These are phyloP conservation scores for Nicotiana obtusifolia DNA, from an alignment of 257 asterid species.

Conservation along the genomic window DNA sequence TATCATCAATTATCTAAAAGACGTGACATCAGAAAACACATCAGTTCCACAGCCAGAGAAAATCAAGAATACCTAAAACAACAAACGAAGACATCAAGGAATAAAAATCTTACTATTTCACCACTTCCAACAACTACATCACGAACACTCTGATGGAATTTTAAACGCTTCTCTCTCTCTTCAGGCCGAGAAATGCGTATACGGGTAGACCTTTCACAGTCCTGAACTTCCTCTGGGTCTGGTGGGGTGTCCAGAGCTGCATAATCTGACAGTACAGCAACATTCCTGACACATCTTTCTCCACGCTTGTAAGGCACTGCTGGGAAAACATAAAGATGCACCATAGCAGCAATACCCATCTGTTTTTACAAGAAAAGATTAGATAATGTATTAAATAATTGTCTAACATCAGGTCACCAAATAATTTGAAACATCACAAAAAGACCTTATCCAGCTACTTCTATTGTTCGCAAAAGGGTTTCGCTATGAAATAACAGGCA, in stretches of 20 bases:
- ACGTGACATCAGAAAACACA: background rate
- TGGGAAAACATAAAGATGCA: conserved; percentile 91
- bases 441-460: background rate
- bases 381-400: conserved; percentile 13
- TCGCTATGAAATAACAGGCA: background rate
- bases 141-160: conserved; percentile 84
- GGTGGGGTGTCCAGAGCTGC: conserved; percentile 87
- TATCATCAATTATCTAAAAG: conserved; percentile 80
- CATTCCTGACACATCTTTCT: conserved; percentile 91
- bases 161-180: conserved; percentile 58
- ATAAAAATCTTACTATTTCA: conserved; percentile 63
- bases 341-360: conserved; percentile 99
- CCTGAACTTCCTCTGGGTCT: conserved; percentile 92
- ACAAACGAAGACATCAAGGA: conserved; percentile 1
- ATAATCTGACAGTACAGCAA: conserved; percentile 86
- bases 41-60: background rate
- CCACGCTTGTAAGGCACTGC: conserved; percentile 92
- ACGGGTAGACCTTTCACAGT: conserved; percentile 65
- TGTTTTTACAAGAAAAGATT: conserved; percentile 32
- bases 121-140: conserved; percentile 96
- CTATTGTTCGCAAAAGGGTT: background rate
- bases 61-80: conserved; percentile 3
- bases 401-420: background rate
- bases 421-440: background rate
- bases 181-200: conserved; percentile 51